phyloP scores from a whole-genome alignment of 1,284 basidiomycete species.

The Bjerkandera adusta region DNA sequence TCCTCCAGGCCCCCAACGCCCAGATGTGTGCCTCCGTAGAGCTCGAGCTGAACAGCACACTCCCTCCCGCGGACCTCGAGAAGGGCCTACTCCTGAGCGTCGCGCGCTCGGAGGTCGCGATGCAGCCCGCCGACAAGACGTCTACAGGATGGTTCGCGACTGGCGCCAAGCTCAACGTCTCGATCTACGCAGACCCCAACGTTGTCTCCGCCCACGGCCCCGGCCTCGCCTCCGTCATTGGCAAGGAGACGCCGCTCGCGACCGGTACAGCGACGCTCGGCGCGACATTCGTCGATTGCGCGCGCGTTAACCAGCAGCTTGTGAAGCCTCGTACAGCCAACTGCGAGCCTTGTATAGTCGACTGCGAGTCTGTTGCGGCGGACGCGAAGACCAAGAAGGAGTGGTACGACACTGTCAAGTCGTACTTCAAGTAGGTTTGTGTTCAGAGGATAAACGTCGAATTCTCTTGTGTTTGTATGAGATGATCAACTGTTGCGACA shows the following conservation, averaged over 20 bases:
- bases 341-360: neutral
- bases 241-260: neutral
- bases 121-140: constrained; percentile 5
- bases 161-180: neutral
- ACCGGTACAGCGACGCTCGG: neutral
- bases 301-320: constrained; percentile 6
- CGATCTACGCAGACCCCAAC: constrained; percentile 4
- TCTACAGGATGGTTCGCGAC: constrained; percentile 3
- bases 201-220: constrained; percentile 5
- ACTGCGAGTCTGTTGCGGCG: neutral
- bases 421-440: no score
- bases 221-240: neutral
- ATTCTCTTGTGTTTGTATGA: no score
- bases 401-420: constrained; percentile 3
- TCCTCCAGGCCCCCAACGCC: constrained; percentile 37
- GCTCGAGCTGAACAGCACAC: constrained; percentile 14
- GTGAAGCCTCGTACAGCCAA: constrained; percentile 1
- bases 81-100: constrained; percentile 6
- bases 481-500: no score
- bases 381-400: constrained; percentile 8
- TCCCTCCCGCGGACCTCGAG: constrained; percentile 1
- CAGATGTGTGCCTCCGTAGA: constrained; percentile 35
- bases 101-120: constrained; percentile 4
- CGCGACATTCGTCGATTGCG: neutral
- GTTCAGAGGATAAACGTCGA: no score